phyloP scores from a whole-genome alignment of 2,329 filamentous ascomycete genomes.

The Lojkania enalia region DNA sequence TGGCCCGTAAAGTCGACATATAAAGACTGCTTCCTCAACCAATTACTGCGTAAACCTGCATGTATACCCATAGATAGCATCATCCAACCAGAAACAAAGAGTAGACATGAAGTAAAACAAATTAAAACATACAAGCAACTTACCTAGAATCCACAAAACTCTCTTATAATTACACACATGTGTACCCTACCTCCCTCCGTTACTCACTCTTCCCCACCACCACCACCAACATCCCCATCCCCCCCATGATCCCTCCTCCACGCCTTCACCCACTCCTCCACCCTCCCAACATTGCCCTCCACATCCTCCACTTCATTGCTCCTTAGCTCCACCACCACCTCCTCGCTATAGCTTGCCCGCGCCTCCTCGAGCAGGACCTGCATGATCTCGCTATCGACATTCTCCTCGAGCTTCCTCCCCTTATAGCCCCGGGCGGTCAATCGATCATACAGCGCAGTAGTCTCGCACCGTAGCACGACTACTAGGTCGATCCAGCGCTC shows the following conservation, averaged over 20 bases:
- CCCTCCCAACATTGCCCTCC: constrained; percentile 82
- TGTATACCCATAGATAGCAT: too few species aligned
- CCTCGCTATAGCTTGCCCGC: constrained; percentile 78
- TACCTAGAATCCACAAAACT: too few species aligned
- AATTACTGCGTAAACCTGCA: neutral
- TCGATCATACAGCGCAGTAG: constrained; percentile 80
- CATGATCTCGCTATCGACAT: constrained; percentile 97
- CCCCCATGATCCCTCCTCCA: constrained; percentile 72
- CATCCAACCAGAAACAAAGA: too few species aligned
- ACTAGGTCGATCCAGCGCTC: constrained; percentile 94
- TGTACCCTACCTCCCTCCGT: constrained; percentile 1
- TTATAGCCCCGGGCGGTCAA: constrained; percentile 77
- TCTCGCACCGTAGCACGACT: constrained; percentile 83
- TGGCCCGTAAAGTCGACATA: constrained; percentile 51
- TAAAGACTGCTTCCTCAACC: neutral
- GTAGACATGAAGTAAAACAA: too few species aligned
- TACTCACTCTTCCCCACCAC: constrained; percentile 1
- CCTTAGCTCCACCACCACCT: constrained; percentile 84
- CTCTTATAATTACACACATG: too few species aligned
- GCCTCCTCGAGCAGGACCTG: constrained; percentile 91
- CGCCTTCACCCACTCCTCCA: constrained; percentile 77
- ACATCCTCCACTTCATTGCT: constrained; percentile 87
- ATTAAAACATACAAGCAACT: too few species aligned
- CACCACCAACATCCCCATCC: constrained; percentile 22
- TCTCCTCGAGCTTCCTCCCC: constrained; percentile 89